Conservation (phyloP, 257 asterid species). For the Penstemon newberryi region DNA sequence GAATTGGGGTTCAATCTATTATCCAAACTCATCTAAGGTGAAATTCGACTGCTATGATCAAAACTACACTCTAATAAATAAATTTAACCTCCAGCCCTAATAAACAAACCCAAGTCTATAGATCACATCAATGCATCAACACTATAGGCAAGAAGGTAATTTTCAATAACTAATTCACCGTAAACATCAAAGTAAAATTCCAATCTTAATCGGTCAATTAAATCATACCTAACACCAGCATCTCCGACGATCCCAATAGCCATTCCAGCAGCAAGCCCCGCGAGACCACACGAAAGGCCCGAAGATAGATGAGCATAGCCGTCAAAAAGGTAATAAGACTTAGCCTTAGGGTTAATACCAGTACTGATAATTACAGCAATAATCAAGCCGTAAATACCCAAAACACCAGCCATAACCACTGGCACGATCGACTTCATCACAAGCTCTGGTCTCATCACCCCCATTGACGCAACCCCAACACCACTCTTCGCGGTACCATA, state of each 20-base stretch:
- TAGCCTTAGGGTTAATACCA: conserved; percentile 85
- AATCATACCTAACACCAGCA: conserved; percentile 80
- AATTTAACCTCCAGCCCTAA: not conserved
- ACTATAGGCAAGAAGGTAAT: not conserved
- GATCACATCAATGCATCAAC: not conserved
- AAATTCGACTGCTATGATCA: not conserved
- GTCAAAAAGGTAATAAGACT: conserved; percentile 76
- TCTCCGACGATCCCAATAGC: conserved; percentile 90
- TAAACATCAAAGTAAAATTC: not conserved
- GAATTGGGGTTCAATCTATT: not conserved
- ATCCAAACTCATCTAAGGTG: not conserved
- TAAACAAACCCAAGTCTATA: conserved; percentile 4
- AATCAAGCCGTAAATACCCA: conserved; percentile 86
- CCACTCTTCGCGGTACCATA: conserved; percentile 93
- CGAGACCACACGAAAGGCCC: conserved; percentile 84
- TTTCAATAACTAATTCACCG: conserved; percentile 9
- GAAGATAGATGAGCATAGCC: conserved; percentile 90
- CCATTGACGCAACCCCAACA: conserved; percentile 92
- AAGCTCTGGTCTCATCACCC: conserved; percentile 89
- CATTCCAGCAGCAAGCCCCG: conserved; percentile 93
- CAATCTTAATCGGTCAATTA: not conserved
- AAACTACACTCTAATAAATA: not conserved
- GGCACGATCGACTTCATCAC: conserved; percentile 92
- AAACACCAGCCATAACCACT: conserved; percentile 95
- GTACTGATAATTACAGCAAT: conserved; percentile 88